Base-by-base conservation (phyloP, 768 basidiomycete species). In the Phallus indusiatus region DNA sequence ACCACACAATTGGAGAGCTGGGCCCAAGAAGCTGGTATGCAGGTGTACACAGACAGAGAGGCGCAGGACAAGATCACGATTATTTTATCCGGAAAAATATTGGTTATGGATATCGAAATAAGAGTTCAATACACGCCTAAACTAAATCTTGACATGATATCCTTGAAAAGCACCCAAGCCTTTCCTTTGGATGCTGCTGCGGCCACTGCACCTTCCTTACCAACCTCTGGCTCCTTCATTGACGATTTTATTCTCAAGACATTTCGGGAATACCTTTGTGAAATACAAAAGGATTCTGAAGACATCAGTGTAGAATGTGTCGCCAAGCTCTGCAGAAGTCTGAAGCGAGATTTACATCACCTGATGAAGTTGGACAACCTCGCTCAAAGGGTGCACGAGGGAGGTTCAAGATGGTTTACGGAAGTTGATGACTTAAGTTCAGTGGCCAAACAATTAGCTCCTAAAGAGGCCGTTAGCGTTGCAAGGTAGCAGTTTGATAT, bases 81-180 rank as follows among this genome's bases (percentile, higher is more conserved):
- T 42, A 78, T 85, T 18, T 77, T 90, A 37, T 89, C 83, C 3
- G 89, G 89, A 1, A 88, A 88, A 68, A 82, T 89, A n/a, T 73
- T 91, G 10, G 88, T 90, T 35, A 72, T 90, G 56, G 89, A 91
- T 67, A 76, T 90, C 60, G 84, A 88, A 64, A 79, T 91, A 62
- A 66, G 73, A 14, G 68, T 84, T 59, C 36, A 35, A 14, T 28
- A 11, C 35, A 47, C 33, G 0, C 62, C 66, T 16, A 66, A 67
- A 18, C 76, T 80, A 4, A 68, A 61, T 12, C 65, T 84, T 22
- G 70, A 69, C 20, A 77, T 84, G 21, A 76, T 78, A 0, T 78
- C 74, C 46, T 80, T 88, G 64, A 90, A 88, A 68, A 87, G 85
- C 1, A 83, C 86, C 8, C 89, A 86, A 68, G 89, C 86, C 0